Evolutionary conservation across 1,284 basidiomycete genomes (phyloP).

Genomic region (Pyrrhoderma noxium): DNA sequence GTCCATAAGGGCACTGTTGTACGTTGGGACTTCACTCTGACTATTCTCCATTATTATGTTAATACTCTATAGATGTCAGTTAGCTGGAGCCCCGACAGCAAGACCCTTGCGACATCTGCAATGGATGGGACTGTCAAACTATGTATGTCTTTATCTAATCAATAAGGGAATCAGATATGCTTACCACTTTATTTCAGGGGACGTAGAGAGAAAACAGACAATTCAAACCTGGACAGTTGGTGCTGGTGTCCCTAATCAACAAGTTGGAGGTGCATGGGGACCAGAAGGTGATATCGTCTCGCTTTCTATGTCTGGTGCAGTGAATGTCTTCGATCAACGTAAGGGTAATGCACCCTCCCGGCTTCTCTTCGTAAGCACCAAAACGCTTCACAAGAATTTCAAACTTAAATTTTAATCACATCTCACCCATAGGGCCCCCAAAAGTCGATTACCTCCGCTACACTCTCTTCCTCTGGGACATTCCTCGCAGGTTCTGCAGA

Average conservation of each 20-base stretch:
- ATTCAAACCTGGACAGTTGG: conserved; percentile 68
- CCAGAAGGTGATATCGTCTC: conserved; percentile 72
- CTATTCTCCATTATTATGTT: not conserved
- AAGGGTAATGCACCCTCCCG: conserved; percentile 51
- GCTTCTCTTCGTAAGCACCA: conserved; percentile 49
- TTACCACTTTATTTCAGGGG: conserved; percentile 46
- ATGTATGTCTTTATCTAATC: conserved; percentile 45
- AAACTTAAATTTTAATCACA: not conserved
- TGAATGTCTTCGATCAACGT: conserved; percentile 82
- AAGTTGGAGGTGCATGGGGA: conserved; percentile 85
- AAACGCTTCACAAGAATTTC: not conserved
- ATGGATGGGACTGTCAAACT: conserved; percentile 86
- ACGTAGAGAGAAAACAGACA: conserved; percentile 64
- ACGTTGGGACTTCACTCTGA: conserved; percentile 28
- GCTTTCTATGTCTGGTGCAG: conserved; percentile 75
- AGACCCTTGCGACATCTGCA: conserved; percentile 71
- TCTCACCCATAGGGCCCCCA: conserved; percentile 55
- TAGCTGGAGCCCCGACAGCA: conserved; percentile 73
- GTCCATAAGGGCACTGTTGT: conserved; percentile 74
- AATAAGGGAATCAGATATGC: not conserved
- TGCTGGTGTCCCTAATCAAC: conserved; percentile 65
- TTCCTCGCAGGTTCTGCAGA: conserved; percentile 83
- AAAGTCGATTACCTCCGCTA: conserved; percentile 68
- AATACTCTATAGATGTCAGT: conserved; percentile 53
- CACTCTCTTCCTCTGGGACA: conserved; percentile 43